Percentiles rank a stretch among this genome's conserved stretches.
These are phyloP conservation scores for Ceratopteris richardii DNA, from an alignment of 75 land plant species.

Conservation along the genomic window DNA sequence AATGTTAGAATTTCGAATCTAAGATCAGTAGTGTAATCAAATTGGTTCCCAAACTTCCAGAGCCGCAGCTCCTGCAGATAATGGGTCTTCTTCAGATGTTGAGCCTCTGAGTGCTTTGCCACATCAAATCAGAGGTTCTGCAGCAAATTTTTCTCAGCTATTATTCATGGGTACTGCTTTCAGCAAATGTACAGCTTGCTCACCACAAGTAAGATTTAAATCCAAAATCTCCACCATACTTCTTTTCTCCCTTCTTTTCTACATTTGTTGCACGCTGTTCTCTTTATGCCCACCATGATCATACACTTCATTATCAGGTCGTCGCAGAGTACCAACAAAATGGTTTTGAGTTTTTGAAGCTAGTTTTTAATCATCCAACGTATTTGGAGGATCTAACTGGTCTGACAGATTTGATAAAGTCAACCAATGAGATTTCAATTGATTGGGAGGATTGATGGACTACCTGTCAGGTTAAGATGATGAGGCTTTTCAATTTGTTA, in stretches of 20 bases:
- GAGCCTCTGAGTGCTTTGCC: conserved; percentile 95
- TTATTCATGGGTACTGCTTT: conserved; percentile 78
- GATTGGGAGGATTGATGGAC: conserved; percentile 51
- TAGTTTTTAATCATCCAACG: conserved; percentile 81
- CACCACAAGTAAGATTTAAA: conserved; percentile 53
- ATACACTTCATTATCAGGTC: conserved; percentile 41
- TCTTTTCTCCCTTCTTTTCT: background rate
- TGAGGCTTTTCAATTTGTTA: no score
- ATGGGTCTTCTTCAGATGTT: conserved; percentile 30
- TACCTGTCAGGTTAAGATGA: no score
- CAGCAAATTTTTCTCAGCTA: conserved; percentile 73
- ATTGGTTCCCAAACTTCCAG: no score
- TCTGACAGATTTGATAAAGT: conserved; percentile 68
- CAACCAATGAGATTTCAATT: conserved; percentile 42
- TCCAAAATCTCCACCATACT: background rate
- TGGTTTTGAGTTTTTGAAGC: conserved; percentile 71
- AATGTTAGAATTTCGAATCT: no score
- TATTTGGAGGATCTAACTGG: conserved; percentile 97
- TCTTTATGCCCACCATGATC: background rate
- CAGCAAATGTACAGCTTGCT: conserved; percentile 86
- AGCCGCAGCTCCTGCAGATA: conserved; percentile 85
- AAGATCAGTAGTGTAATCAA: no score
- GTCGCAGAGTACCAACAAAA: conserved; percentile 66
- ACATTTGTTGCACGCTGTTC: background rate
- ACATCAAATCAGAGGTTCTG: conserved; percentile 88